Evolutionary conservation across 768 basidiomycete genomes (phyloP), one percentile per base, ranked within the genome.

Genomic region (Dendrothele bispora): DNA sequence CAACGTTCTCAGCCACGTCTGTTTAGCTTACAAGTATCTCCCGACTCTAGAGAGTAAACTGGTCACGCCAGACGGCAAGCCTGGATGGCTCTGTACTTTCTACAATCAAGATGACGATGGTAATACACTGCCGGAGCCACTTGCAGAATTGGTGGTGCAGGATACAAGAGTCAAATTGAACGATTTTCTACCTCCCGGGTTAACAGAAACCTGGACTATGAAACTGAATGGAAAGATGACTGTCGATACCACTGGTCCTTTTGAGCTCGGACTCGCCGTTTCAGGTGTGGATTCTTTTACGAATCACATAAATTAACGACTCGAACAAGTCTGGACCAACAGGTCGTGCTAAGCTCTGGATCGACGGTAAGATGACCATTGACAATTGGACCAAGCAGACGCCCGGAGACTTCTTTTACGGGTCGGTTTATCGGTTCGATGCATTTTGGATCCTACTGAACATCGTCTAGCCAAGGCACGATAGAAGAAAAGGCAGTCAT

Each of bases 381-480:
- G 85, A 88, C 58, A 87, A 88, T 57, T 86, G 84, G 77, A 83
- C 80, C 7, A 78, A 79, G 53, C 84, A 86, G 62, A 72, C 73
- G 2, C 79, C 78, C 1, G 83, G 85, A 0, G 84, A 85, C 51
- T 82, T 84, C 66, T 86, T 84, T 64, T 85, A 85, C 53, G 82
- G 80, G 75, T 78, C 49, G n/a, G 73, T 61, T 14, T 28, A 38
- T 7, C 25, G 18, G 3, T 28, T 4, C 25, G 14, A 38, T 28
- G 39, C 3, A 20, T 27, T 20, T 49, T 37, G 10, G 5, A 46
- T 28, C 37, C 38, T 3, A 28, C n/a, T 30, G 20, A 26, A 26
- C 34, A 22, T 28, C 21, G 21, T 24, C 15, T 44, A 80, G 79
- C 1, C 80, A 84, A 68, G 85, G 85, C 6, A 86, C 80, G 0